Percentiles rank a stretch among this genome's conserved stretches.
Conservation (phyloP, 306 rosid genomes). For the Gillenia trifoliata region DNA sequence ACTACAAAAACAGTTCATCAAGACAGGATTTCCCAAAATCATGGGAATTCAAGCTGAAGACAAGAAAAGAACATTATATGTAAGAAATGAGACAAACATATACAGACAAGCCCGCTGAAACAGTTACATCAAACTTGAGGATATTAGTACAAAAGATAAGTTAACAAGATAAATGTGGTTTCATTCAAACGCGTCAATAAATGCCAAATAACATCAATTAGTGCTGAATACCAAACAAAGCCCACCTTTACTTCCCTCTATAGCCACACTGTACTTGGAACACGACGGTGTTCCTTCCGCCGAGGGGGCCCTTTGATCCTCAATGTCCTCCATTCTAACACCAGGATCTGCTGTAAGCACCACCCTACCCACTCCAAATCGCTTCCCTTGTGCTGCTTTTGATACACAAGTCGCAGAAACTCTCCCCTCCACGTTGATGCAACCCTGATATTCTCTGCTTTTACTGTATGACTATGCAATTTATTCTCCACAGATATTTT, state of each 20-base stretch:
- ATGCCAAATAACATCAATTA: conserved; percentile 12
- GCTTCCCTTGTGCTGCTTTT: conserved; percentile 35
- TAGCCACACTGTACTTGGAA: conserved; percentile 96
- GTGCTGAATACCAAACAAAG: conserved; percentile 19
- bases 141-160: background rate
- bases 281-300: conserved; percentile 94
- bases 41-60: background rate
- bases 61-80: background rate
- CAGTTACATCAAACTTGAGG: background rate
- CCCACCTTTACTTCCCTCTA: conserved; percentile 97
- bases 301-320: conserved; percentile 66
- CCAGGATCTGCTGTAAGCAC: conserved; percentile 81
- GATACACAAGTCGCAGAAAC: conserved; percentile 24
- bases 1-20: background rate
- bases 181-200: conserved; percentile 14
- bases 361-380: conserved; percentile 85
- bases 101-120: background rate
- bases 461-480: conserved; percentile 30
- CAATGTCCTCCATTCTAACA: conserved; percentile 82
- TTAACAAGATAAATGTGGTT: conserved; percentile 1
- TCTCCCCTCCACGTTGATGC: conserved; percentile 20
- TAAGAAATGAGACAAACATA: background rate
- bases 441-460: conserved; percentile 22
- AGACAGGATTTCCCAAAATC: background rate
- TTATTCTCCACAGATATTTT: conserved; percentile 54